A percentile compares a stretch with the other conserved stretches of the same genome.
phyloP scores from a whole-genome alignment of 1,284 basidiomycete genomes.

The Porogramme epimiltina region DNA sequence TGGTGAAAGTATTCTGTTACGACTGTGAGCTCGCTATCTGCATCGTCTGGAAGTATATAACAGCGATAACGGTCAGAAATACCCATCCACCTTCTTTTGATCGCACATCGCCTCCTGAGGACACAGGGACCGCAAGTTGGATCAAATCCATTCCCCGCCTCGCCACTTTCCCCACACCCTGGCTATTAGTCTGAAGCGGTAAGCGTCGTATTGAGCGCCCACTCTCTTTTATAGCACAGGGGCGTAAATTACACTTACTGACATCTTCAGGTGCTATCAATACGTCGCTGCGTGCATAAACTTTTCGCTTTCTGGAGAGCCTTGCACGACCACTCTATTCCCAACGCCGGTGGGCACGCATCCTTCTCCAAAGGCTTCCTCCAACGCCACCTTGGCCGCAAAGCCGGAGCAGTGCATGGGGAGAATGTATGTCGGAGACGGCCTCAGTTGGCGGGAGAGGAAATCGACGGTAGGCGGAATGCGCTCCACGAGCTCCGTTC shows the following conservation, averaged over 20 bases:
- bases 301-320: conserved; percentile 40
- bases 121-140: too few species aligned
- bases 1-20: too few species aligned
- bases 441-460: conserved; percentile 57
- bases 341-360: conserved; percentile 80
- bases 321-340: conserved; percentile 56
- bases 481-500: conserved; percentile 59
- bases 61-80: too few species aligned
- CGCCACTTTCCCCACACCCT: too few species aligned
- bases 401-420: conserved; percentile 88
- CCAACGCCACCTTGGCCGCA: conserved; percentile 67
- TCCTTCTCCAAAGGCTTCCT: conserved; percentile 66
- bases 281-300: conserved; percentile 33
- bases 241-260: too few species aligned
- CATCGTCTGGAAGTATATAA: too few species aligned
- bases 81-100: too few species aligned
- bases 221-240: background rate
- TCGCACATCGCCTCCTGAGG: too few species aligned
- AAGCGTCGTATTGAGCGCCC: background rate
- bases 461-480: conserved; percentile 75
- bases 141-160: too few species aligned
- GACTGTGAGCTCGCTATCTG: too few species aligned
- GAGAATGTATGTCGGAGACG: conserved; percentile 68
- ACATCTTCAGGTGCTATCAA: background rate
- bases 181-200: too few species aligned